These are phyloP conservation scores for Globisporangium mamillatum DNA, from an alignment of 352 stramenopile genomes.

Conservation along the genomic window DNA sequence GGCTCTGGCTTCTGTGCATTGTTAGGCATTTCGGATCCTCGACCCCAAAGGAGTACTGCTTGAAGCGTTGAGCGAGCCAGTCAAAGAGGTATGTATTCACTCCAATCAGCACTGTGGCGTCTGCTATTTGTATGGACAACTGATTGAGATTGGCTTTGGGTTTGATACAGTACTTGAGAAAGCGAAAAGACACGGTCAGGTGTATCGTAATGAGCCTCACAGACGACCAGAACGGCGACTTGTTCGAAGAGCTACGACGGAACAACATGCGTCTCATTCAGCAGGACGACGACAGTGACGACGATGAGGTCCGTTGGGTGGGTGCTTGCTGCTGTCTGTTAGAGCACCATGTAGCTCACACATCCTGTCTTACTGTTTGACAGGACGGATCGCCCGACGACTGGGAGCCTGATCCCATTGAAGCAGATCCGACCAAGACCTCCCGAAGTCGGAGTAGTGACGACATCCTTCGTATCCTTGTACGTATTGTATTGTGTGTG, in stretches of 20 bases:
- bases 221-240: slow-evolving; percentile 88
- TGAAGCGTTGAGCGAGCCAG: slow-evolving; percentile 62
- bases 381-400: slow-evolving; percentile 77
- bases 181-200: slow-evolving; percentile 94
- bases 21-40: slow-evolving; percentile 87
- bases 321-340: neutral
- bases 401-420: slow-evolving; percentile 90
- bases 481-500: slow-evolving; percentile 9
- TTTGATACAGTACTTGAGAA: slow-evolving; percentile 79
- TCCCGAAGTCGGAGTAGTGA: slow-evolving; percentile 78
- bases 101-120: neutral
- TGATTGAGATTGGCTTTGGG: neutral
- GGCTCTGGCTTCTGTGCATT: neutral
- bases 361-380: neutral
- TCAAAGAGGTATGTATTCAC: slow-evolving; percentile 53
- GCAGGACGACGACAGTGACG: slow-evolving; percentile 91
- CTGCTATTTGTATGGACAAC: neutral
- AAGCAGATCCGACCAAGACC: slow-evolving; percentile 80
- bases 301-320: slow-evolving; percentile 75
- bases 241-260: slow-evolving; percentile 94
- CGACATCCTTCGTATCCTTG: slow-evolving; percentile 97
- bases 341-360: neutral
- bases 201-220: slow-evolving; percentile 95
- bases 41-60: slow-evolving; percentile 92
- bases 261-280: slow-evolving; percentile 92